Evolutionary conservation across 257 asterid genomes (phyloP), one percentile per base, ranked within the genome.

Genomic region (Fraxinus anomala): DNA sequence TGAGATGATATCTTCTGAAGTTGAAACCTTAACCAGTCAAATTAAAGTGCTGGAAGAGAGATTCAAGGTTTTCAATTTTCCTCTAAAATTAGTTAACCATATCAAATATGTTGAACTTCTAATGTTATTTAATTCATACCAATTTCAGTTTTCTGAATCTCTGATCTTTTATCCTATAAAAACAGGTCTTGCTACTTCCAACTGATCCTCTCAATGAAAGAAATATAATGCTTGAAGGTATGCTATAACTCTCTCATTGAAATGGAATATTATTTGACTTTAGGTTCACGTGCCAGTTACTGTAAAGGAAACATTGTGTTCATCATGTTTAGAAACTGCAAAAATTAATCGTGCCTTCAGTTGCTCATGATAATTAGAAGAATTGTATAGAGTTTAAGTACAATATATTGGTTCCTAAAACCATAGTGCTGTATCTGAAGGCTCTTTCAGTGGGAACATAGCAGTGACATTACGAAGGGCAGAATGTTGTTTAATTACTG

Each of bases 151-250:
- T 73, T 67, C 44, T 56, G 77, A 61, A 69, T 19, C 49, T 59
- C 66, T 73, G 56, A 59, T n/a, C 66, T 66, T 82, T 63, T 70
- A 16, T 79, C 76, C 68, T 63, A 74, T 68, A n/a, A 28, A 10
- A 67, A 73, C 77, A 96, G 99, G 61, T 93, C 68, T 86, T 96
- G 85, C 97, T 96, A 66, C 86, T 96, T 79, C 99, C 99, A 19
- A 79, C 90, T 5, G 97, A 96, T 84, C 99, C 99, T 76, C 98
- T 96, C 36, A 97, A 96, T 91, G 88, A 86, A 16, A 93, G 98
- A 86, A 96, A 96, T 85, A 96, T 96, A 77, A 86, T 96, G 98
- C 92, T 96, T 78, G 99, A 96, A 96, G 98, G 99, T 94, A 73
- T 59, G 85, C 54, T 68, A n/a, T 72, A 21, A 13, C 47, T 23